A percentile compares a stretch with the other conserved stretches of the same genome.
phyloP scores from a whole-genome alignment of 345 rosid genomes.

The Aquilaria malaccensis region DNA sequence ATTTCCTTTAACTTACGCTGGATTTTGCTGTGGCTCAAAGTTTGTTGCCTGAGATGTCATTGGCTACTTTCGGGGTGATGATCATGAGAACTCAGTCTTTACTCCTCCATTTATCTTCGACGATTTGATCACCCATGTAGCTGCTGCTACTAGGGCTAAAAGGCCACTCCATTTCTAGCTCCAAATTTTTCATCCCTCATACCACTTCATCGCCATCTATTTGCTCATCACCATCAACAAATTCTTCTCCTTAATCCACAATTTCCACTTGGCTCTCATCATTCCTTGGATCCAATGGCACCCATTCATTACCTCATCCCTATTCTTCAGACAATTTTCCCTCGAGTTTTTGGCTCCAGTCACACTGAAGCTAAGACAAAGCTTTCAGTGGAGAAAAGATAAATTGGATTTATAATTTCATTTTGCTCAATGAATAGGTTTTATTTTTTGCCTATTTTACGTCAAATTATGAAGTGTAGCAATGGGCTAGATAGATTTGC shows the following conservation, averaged over 20 bases:
- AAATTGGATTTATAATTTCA: no score
- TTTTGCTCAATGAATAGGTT: no score
- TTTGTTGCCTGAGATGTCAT: no score
- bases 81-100: no score
- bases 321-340: not conserved
- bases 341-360: constrained; percentile 17
- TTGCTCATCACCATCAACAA: constrained; percentile 10
- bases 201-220: constrained; percentile 17
- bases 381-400: no score
- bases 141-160: constrained; percentile 89
- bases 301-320: not conserved
- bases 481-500: no score
- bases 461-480: no score
- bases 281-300: constrained; percentile 14
- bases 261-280: constrained; percentile 3
- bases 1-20: no score
- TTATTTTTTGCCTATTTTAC: no score
- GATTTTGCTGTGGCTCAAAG: no score
- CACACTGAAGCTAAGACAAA: not conserved
- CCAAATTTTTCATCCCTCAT: constrained; percentile 37
- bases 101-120: no score
- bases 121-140: constrained; percentile 51
- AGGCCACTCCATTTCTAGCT: constrained; percentile 49
- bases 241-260: constrained; percentile 12
- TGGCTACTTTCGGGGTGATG: no score